Base-by-base conservation (phyloP, 768 basidiomycete genomes). In the Kwoniella dejecticola region DNA sequence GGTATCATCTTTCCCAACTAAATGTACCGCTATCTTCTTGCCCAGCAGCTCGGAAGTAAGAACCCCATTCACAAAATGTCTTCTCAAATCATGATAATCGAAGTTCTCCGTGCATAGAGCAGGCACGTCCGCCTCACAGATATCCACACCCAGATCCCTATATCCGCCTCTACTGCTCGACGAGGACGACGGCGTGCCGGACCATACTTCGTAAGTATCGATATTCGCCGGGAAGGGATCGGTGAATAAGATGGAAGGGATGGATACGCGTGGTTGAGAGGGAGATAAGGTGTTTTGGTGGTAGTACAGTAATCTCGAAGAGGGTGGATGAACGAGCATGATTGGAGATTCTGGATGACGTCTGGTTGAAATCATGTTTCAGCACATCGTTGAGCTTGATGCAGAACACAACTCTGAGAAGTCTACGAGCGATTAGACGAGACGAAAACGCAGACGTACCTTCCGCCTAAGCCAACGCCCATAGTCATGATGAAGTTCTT, bases 21-120 rank as follows among this genome's bases (percentile, higher is more conserved):
- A 83, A 71, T 93, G 90, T 67, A 92, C 91, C 72, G 91, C 86
- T 52, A 98, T 94, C 63, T 87, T 93, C 80, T 96, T 96, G 84
- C 91, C 91, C 42, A 97, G 83, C 33, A 98, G 79, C 78, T 99
- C 96, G 13, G 91, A 94, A 0, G 91, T 95, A 66, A 99, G 83
- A 47, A 99, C 85, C 17, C 95, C 95, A 73, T 90, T 90, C 15
- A 97, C 89, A 71, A 99, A 96, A 79, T 98, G 92, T 67, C 86
- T 83, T 59, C 93, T 86, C 62, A 98, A 84, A 79, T 94, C 91
- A 13, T 87, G 86, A 73, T 94, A 97, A 80, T 98, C 96, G 73
- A 99, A 99, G 80, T 98, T 98, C 80, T 98, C 96, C 77, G 94
- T 92, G 81, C 98, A 99, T 4, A 97, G 77, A 0, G 94, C 94